Percentiles rank a stretch among this genome's conserved stretches.
These are phyloP conservation scores for Arabidopsis lyrata DNA, from an alignment of 441 rosid genomes.

Conservation along the genomic window DNA sequence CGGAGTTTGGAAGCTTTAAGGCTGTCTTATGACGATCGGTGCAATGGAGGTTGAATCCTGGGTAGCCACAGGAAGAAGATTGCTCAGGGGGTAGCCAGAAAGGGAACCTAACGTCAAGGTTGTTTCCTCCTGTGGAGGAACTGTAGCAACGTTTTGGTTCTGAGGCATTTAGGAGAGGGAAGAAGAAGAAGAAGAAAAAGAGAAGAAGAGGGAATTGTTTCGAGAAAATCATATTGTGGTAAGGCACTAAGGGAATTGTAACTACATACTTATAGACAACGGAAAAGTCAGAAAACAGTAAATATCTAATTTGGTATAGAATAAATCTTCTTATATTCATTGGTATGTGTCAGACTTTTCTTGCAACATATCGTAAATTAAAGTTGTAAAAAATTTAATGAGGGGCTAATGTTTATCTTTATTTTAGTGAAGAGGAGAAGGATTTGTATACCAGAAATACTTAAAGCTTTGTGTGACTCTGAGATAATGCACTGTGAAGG, in stretches of 20 bases:
- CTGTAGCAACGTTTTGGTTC: conserved; percentile 23
- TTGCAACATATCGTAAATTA: conserved; percentile 2
- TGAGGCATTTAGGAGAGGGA: conserved; percentile 11
- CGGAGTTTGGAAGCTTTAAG: background rate
- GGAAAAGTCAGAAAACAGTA: background rate
- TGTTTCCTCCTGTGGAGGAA: background rate
- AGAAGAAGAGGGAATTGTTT: background rate
- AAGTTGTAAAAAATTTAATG: conserved; percentile 13
- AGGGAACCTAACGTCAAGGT: background rate
- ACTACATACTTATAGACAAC: background rate
- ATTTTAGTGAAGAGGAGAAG: background rate
- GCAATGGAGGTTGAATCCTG: conserved; percentile 19
- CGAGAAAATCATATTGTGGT: conserved; percentile 20
- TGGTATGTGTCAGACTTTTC: background rate
- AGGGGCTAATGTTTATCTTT: conserved; percentile 20
- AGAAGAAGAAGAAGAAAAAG: background rate
- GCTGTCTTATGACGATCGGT: conserved; percentile 6
- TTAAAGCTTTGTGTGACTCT: conserved; percentile 11
- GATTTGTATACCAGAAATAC: conserved; percentile 20
- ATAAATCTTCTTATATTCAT: conserved; percentile 1
- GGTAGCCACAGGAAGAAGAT: conserved; percentile 12
- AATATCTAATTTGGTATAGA: background rate
- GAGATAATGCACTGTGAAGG: conserved; percentile 35
- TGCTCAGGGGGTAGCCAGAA: conserved; percentile 3
- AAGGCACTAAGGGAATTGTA: conserved; percentile 1